Percentiles rank a stretch among this genome's conserved stretches.
Conservation (phyloP, 495 filamentous ascomycete species). For the Apiosordaria backusii region DNA sequence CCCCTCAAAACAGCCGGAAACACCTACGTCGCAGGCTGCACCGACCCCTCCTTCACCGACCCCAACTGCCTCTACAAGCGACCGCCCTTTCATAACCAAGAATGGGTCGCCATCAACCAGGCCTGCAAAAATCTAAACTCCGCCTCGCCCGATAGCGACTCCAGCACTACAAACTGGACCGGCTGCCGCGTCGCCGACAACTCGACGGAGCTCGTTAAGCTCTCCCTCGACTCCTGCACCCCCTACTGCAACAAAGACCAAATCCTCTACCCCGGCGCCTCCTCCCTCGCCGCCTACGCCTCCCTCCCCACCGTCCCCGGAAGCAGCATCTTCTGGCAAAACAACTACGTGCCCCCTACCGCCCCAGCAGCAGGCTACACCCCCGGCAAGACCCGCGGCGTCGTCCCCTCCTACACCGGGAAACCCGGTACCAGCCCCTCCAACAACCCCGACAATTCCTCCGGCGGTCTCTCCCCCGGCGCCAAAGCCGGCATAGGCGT, state of each 20-base stretch:
- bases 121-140: conserved; percentile 23
- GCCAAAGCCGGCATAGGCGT: conserved; percentile 24
- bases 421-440: background rate
- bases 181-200: conserved; percentile 19
- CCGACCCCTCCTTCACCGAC: conserved; percentile 22
- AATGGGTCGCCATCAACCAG: conserved; percentile 27
- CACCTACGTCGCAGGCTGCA: conserved; percentile 25
- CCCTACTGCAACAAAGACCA: conserved; percentile 19
- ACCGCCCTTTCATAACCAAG: conserved; percentile 18
- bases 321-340: conserved; percentile 25
- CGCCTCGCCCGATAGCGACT: background rate
- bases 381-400: conserved; percentile 9
- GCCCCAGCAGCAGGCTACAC: conserved; percentile 18
- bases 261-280: conserved; percentile 20
- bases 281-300: conserved; percentile 21
- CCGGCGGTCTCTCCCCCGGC: conserved; percentile 9
- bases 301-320: conserved; percentile 17
- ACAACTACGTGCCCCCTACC: conserved; percentile 16
- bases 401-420: conserved; percentile 9
- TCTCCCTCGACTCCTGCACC: conserved; percentile 21
- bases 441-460: background rate
- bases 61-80: conserved; percentile 23
- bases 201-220: conserved; percentile 20
- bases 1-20: conserved; percentile 16
- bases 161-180: conserved; percentile 20